Percentiles rank a stretch among this genome's conserved stretches.
Conservation (phyloP, 768 basidiomycete species). For the Lactarius sanguifluus region DNA sequence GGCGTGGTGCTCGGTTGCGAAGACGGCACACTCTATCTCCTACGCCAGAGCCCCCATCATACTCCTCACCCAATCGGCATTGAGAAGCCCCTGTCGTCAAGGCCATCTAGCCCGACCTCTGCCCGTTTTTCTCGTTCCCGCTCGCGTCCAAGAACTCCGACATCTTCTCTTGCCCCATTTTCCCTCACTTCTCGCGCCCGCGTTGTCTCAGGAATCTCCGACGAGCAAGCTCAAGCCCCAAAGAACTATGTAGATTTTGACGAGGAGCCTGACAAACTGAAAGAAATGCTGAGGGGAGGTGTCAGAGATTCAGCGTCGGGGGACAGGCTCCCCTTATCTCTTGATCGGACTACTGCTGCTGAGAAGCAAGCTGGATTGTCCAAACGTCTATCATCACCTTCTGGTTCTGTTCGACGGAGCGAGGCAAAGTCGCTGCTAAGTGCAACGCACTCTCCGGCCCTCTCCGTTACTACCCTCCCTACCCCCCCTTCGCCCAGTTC, state of each 20-base stretch:
- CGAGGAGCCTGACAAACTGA: slow-evolving; percentile 74
- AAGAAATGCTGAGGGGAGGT: slow-evolving; percentile 63
- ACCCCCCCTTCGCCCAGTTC: slow-evolving; percentile 17
- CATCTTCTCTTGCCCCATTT: slow-evolving; percentile 44
- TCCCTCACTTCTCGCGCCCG: slow-evolving; percentile 55
- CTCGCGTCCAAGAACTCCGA: slow-evolving; percentile 24
- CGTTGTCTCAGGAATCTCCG: slow-evolving; percentile 69
- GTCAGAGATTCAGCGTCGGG: slow-evolving; percentile 39
- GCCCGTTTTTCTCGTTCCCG: slow-evolving; percentile 20
- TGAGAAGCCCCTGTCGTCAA: slow-evolving; percentile 17
- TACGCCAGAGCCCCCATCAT: slow-evolving; percentile 27
- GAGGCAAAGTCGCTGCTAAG: slow-evolving; percentile 48
- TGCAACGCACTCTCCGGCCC: slow-evolving; percentile 37
- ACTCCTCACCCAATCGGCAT: slow-evolving; percentile 10
- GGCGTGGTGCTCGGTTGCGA: slow-evolving; percentile 39
- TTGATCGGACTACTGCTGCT: slow-evolving; percentile 35
- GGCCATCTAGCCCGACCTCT: slow-evolving; percentile 17
- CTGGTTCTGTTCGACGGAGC: slow-evolving; percentile 33
- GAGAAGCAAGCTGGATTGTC: slow-evolving; percentile 31
- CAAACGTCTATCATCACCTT: slow-evolving; percentile 24
- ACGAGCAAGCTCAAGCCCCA: slow-evolving; percentile 71
- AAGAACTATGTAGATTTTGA: slow-evolving; percentile 82
- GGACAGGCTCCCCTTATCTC: slow-evolving; percentile 37
- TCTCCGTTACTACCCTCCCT: slow-evolving; percentile 15
- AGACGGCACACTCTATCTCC: slow-evolving; percentile 41